These are phyloP conservation scores for Phialophora expanda DNA, from an alignment of 2,329 filamentous ascomycete genomes.

Conservation along the genomic window DNA sequence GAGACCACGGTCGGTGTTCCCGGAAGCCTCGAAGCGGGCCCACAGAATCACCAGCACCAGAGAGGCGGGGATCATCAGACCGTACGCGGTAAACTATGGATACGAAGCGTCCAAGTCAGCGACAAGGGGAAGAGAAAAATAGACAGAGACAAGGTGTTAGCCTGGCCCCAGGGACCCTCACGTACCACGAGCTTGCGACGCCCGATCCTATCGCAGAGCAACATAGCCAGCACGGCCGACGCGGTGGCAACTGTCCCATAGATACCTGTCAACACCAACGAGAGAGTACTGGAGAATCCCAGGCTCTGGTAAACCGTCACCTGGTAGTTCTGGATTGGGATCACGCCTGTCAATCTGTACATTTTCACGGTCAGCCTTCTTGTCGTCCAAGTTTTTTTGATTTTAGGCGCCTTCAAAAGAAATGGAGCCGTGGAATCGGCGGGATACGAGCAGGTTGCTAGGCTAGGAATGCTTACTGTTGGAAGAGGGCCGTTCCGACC, in stretches of 20 bases:
- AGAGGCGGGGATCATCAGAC: constrained; percentile 10
- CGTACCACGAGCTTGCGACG: constrained; percentile 61
- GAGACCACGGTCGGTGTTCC: constrained; percentile 16
- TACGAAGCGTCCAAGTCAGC: constrained; percentile 48
- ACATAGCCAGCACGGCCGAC: constrained; percentile 64
- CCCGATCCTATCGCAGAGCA: constrained; percentile 62
- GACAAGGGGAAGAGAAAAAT: no score
- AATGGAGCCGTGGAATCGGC: no score
- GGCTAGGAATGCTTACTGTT: constrained; percentile 1
- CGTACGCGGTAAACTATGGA: constrained; percentile 19
- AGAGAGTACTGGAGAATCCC: constrained; percentile 51
- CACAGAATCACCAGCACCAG: constrained; percentile 13
- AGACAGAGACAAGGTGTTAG: background rate
- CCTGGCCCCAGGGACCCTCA: constrained; percentile 61
- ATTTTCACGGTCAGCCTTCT: background rate
- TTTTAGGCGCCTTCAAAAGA: no score
- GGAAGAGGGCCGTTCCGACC: background rate
- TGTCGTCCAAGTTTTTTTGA: background rate
- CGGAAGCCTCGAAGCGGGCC: constrained; percentile 14
- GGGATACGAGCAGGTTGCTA: background rate
- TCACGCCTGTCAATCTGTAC: constrained; percentile 58
- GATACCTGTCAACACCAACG: constrained; percentile 76
- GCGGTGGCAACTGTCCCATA: constrained; percentile 91
- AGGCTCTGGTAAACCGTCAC: constrained; percentile 72
- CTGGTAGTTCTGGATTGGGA: constrained; percentile 89